phyloP scores from a whole-genome alignment of 176 grass and related monocot species.

The Aegilops tauschii region DNA sequence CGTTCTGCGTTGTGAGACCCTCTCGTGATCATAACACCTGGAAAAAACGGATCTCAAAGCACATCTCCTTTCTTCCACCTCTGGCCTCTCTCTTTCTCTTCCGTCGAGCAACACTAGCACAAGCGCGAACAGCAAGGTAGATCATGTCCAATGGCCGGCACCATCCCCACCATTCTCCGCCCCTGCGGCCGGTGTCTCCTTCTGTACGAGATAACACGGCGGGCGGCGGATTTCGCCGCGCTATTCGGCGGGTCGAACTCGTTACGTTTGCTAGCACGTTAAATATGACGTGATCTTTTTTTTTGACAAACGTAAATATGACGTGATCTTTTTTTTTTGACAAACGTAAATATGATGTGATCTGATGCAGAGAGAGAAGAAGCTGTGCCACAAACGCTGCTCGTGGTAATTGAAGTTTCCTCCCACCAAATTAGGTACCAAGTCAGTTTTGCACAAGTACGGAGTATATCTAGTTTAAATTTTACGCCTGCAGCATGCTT shows the following conservation, averaged over 20 bases:
- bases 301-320: too few species aligned
- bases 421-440: not conserved
- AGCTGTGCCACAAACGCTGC: not conserved
- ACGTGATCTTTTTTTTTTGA: not conserved
- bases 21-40: too few species aligned
- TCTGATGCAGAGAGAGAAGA: not conserved
- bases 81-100: too few species aligned
- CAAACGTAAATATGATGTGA: not conserved
- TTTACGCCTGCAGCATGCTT: not conserved
- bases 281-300: not conserved
- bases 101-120: too few species aligned
- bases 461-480: not conserved
- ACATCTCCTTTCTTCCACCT: too few species aligned
- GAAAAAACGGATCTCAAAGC: too few species aligned
- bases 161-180: too few species aligned
- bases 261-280: not conserved
- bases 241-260: not conserved
- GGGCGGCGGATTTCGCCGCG: not conserved
- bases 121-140: too few species aligned
- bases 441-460: not conserved
- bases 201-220: not conserved
- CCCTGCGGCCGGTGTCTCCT: too few species aligned
- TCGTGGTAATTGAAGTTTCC: not conserved
- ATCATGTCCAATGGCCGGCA: too few species aligned
- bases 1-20: too few species aligned